Percentiles rank a stretch among this genome's conserved stretches.
phyloP scores from a whole-genome alignment of 140 eudicot genomes.

The Erigeron philadelphicus region DNA sequence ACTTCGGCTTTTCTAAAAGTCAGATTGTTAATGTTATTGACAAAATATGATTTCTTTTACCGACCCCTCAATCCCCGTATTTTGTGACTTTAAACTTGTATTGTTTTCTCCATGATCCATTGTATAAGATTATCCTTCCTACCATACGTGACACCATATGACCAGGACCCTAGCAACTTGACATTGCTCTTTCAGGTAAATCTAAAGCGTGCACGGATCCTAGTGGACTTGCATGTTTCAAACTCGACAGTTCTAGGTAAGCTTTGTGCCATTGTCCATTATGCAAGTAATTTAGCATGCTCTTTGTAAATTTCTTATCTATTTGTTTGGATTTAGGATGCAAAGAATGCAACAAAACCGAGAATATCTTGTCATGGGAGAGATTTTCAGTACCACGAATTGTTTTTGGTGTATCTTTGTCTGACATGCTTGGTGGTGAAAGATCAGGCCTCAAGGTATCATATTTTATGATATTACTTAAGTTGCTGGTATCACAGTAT shows the following conservation, averaged over 20 bases:
- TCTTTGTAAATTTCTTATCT: neutral
- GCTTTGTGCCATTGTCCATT: slow-evolving; percentile 14
- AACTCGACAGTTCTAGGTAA: slow-evolving; percentile 57
- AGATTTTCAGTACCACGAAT: slow-evolving; percentile 75
- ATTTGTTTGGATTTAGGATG: slow-evolving; percentile 47
- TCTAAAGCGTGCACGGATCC: slow-evolving; percentile 94
- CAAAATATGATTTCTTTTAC: neutral
- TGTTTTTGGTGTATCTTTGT: slow-evolving; percentile 60
- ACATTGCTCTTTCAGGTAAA: slow-evolving; percentile 52
- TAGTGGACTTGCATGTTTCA: slow-evolving; percentile 64
- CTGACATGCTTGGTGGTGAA: slow-evolving; percentile 66
- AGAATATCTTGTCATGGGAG: slow-evolving; percentile 75
- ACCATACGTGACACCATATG: neutral
- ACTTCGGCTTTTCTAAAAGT: too few relatives aligned
- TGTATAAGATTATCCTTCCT: neutral
- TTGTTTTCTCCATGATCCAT: neutral
- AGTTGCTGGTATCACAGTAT: neutral
- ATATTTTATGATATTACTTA: neutral
- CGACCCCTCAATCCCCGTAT: neutral
- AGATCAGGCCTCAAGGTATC: slow-evolving; percentile 59
- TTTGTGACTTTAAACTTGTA: neutral
- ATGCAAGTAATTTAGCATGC: slow-evolving; percentile 6
- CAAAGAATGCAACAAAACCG: slow-evolving; percentile 73
- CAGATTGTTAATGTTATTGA: too few relatives aligned
- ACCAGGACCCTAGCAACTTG: slow-evolving; percentile 13